Evolutionary conservation across 805 yeast genomes (phyloP).

Genomic region (Sugiyamaella lignohabitans): DNA sequence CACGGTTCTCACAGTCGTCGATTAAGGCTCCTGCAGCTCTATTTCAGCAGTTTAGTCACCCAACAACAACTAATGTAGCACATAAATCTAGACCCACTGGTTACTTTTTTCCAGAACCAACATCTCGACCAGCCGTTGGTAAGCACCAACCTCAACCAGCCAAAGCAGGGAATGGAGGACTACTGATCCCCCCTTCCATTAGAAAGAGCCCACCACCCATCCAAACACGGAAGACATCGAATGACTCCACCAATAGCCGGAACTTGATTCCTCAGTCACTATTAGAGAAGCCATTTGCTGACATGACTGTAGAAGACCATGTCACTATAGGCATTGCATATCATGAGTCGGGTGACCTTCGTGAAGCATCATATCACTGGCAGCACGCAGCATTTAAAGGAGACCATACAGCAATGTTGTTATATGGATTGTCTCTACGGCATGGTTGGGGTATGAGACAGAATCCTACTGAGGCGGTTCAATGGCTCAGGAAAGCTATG

Average conservation of each 20-base stretch:
- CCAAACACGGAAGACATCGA: not conserved
- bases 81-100: not conserved
- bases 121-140: not conserved
- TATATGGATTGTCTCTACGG: slow-evolving; percentile 61
- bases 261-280: not conserved
- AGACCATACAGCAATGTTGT: slow-evolving; percentile 56
- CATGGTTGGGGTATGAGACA: slow-evolving; percentile 62
- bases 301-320: slow-evolving; percentile 27
- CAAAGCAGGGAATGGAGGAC: not conserved
- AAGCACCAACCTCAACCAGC: not conserved
- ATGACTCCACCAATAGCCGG: not conserved
- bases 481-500: slow-evolving; percentile 54
- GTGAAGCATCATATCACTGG: slow-evolving; percentile 64
- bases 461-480: slow-evolving; percentile 47
- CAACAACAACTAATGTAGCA: slow-evolving; percentile 1
- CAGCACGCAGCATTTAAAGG: slow-evolving; percentile 60
- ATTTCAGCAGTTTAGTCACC: not conserved
- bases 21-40: not conserved
- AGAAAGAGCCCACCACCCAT: not conserved
- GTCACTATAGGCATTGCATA: slow-evolving; percentile 31
- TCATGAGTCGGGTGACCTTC: slow-evolving; percentile 51
- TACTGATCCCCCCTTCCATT: not conserved
- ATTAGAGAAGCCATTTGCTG: slow-evolving; percentile 14
- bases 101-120: slow-evolving; percentile 8
- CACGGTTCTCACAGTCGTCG: not conserved